Evolutionary conservation across 2,329 filamentous ascomycete species (phyloP).

Genomic region (Proliferodiscus dingleyae): DNA sequence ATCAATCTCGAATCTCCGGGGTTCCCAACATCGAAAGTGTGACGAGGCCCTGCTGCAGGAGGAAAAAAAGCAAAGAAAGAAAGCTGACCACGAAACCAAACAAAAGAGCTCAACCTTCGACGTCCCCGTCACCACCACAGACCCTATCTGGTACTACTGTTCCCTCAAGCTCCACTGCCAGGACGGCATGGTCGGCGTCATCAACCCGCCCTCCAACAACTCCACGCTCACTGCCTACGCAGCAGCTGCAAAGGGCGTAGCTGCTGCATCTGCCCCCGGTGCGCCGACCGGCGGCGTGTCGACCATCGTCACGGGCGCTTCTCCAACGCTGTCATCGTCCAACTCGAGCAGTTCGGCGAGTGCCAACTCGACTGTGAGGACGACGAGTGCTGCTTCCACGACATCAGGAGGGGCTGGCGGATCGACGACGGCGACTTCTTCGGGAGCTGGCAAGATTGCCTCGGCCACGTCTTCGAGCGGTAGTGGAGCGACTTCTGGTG

Average conservation of each 20-base stretch:
- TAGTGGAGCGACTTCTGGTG: too few species aligned
- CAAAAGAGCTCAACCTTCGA: conserved; percentile 18
- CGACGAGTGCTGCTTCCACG: too few species aligned
- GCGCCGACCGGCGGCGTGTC: conserved; percentile 12
- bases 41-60: neutral
- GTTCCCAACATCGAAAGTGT: neutral
- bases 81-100: neutral
- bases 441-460: too few species aligned
- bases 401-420: too few species aligned
- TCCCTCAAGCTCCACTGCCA: conserved; percentile 36
- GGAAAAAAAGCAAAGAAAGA: neutral
- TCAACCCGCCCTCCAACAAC: conserved; percentile 33
- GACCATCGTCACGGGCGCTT: conserved; percentile 15
- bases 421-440: too few species aligned
- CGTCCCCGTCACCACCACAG: conserved; percentile 32
- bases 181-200: conserved; percentile 39
- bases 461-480: too few species aligned
- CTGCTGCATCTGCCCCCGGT: conserved; percentile 6
- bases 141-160: conserved; percentile 42
- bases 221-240: conserved; percentile 9
- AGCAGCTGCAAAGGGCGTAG: conserved; percentile 7
- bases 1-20: too few species aligned
- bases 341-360: too few species aligned
- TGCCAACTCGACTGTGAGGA: too few species aligned
- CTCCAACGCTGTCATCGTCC: too few species aligned